These are phyloP conservation scores for Madurella fahalii DNA, from an alignment of 2,329 filamentous ascomycete genomes.

Conservation along the genomic window DNA sequence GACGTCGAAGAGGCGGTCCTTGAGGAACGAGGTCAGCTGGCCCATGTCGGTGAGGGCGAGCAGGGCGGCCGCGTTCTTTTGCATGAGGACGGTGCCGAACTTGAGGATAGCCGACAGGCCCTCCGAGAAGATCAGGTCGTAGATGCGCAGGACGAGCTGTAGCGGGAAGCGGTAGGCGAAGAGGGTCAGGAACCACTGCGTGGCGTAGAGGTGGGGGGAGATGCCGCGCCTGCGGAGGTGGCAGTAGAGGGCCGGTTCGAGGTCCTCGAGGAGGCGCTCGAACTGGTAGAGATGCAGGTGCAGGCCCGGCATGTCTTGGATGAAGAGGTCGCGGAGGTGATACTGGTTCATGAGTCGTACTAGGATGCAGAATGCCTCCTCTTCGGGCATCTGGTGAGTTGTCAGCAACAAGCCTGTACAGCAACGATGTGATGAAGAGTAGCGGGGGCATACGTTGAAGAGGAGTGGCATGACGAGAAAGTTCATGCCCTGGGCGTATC, in stretches of 20 bases:
- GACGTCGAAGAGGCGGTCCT: constrained; percentile 90
- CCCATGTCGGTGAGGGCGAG: constrained; percentile 88
- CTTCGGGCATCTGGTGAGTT: constrained; percentile 74
- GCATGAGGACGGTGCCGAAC: constrained; percentile 94
- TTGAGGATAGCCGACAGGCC: constrained; percentile 89
- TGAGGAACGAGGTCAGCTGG: constrained; percentile 81
- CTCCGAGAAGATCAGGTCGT: constrained; percentile 91
- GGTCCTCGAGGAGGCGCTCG: constrained; percentile 86
- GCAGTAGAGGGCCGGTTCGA: constrained; percentile 91
- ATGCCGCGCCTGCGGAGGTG: constrained; percentile 86
- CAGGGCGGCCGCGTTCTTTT: constrained; percentile 78
- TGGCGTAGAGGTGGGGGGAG: constrained; percentile 88
- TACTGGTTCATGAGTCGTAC: constrained; percentile 97
- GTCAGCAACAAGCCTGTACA: not conserved
- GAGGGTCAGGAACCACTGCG: constrained; percentile 98
- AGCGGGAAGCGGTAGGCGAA: constrained; percentile 97
- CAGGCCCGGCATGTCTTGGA: constrained; percentile 92
- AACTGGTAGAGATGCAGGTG: constrained; percentile 94
- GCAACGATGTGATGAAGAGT: not conserved
- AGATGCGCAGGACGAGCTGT: constrained; percentile 92
- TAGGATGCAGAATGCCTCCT: constrained; percentile 91
- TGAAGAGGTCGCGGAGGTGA: constrained; percentile 84
- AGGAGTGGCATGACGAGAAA: constrained; percentile 95
- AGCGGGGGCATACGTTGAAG: constrained; percentile 66
- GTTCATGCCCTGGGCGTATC: constrained; percentile 98